Conservation (phyloP, 208 protist genomes). For the Crithidia fasciculata region DNA sequence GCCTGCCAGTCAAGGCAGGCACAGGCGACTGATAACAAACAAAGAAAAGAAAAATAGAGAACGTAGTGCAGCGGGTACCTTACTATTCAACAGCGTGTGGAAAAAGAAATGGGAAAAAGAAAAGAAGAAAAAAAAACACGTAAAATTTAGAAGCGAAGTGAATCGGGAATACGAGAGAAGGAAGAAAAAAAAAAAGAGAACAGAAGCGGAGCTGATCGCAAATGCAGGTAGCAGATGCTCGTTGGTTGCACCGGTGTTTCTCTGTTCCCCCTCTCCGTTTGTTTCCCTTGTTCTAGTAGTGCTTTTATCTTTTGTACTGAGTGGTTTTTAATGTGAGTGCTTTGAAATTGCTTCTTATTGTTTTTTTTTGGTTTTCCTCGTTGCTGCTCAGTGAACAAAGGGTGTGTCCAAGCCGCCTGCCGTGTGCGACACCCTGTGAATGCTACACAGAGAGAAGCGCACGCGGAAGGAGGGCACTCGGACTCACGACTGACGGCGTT, state of each 20-base stretch:
- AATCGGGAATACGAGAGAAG: background rate
- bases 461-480: no score
- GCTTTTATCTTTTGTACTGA: background rate
- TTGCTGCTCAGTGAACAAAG: no score
- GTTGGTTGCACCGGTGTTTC: background rate
- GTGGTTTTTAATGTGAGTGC: no score
- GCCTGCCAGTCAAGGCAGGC: background rate
- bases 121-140: background rate
- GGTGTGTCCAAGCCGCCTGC: no score
- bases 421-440: no score
- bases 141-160: slow-evolving; percentile 12
- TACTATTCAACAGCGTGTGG: slow-evolving; percentile 3
- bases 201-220: background rate
- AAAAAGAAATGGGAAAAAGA: background rate
- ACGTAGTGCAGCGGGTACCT: background rate
- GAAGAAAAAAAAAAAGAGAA: slow-evolving; percentile 6
- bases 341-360: no score
- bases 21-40: background rate
- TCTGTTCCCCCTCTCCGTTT: background rate
- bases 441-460: no score
- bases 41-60: background rate
- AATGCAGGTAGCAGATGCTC: background rate
- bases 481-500: no score
- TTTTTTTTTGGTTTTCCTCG: no score
- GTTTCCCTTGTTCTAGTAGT: background rate